Percentiles rank a stretch among this genome's conserved stretches.
These are phyloP conservation scores for Licmophora abbreviata DNA, from an alignment of 108 stramenopile genomes.

Conservation along the genomic window DNA sequence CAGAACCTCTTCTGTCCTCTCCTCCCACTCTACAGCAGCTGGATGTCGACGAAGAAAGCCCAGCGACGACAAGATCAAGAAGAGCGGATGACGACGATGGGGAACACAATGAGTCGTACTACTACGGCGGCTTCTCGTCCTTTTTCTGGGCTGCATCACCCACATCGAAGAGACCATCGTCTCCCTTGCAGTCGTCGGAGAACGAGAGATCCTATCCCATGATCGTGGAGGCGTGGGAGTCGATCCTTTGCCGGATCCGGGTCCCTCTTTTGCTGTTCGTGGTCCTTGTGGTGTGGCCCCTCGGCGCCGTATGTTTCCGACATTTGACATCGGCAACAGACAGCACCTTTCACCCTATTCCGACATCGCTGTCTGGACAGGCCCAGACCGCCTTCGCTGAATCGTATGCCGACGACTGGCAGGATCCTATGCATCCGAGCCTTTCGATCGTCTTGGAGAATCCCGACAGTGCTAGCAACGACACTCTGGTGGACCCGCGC, in stretches of 20 bases:
- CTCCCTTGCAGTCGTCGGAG: background rate
- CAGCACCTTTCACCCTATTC: conserved; percentile 7
- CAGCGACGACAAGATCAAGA: too few relatives aligned
- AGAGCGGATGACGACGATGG: too few relatives aligned
- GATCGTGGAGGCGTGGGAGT: background rate
- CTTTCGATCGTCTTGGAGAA: background rate
- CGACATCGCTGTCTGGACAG: background rate
- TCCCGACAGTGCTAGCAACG: background rate
- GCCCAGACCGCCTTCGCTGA: conserved; percentile 1
- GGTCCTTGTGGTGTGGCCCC: conserved; percentile 6
- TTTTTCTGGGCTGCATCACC: background rate
- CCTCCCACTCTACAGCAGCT: too few relatives aligned
- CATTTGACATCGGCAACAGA: conserved; percentile 6
- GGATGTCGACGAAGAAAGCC: too few relatives aligned
- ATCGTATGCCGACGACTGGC: background rate
- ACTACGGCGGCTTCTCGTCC: too few relatives aligned
- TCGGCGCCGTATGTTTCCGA: background rate
- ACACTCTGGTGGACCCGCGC: background rate
- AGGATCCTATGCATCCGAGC: background rate
- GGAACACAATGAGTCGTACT: too few relatives aligned
- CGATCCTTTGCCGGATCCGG: background rate
- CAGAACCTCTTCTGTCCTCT: too few relatives aligned
- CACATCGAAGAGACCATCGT: background rate
- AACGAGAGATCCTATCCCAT: background rate
- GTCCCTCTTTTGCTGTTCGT: conserved; percentile 1